Conservation (phyloP, 2,329 filamentous ascomycete genomes). For the Cryphonectria nitschkei region DNA sequence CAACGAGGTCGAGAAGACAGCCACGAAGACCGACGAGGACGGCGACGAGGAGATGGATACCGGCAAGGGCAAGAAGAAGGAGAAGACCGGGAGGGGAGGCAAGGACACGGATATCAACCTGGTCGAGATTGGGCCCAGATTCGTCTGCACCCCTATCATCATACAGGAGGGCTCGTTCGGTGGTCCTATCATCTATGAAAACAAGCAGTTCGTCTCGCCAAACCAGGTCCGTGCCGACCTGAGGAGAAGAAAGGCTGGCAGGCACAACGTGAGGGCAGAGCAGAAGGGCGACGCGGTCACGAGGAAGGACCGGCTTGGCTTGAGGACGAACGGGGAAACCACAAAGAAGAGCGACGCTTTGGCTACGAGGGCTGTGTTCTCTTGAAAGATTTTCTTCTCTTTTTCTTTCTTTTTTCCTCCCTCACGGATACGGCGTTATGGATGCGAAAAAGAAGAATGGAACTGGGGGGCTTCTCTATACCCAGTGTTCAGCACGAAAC, state of each 20-base stretch:
- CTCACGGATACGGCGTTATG: slow-evolving; percentile 24
- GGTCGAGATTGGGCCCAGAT: slow-evolving; percentile 91
- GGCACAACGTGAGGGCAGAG: slow-evolving; percentile 78
- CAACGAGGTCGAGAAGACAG: slow-evolving; percentile 73
- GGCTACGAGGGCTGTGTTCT: slow-evolving; percentile 78
- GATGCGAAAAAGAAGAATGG: slow-evolving; percentile 22
- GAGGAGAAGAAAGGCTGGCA: slow-evolving; percentile 73
- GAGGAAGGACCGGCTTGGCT: slow-evolving; percentile 76
- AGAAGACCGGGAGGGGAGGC: slow-evolving; percentile 42
- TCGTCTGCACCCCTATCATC: slow-evolving; percentile 91
- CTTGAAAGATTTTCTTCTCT: slow-evolving; percentile 48
- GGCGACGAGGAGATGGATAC: slow-evolving; percentile 49
- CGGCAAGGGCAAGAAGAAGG: slow-evolving; percentile 36
- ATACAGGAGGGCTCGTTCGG: slow-evolving; percentile 95
- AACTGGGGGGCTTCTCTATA: slow-evolving; percentile 24
- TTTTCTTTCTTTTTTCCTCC: not conserved
- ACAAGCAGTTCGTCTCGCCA: slow-evolving; percentile 94
- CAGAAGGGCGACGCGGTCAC: slow-evolving; percentile 71
- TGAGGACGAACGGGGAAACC: slow-evolving; percentile 66
- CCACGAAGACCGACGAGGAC: slow-evolving; percentile 39
- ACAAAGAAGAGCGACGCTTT: slow-evolving; percentile 69
- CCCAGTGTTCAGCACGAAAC: slow-evolving; percentile 15
- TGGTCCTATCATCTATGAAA: slow-evolving; percentile 96
- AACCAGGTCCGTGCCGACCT: slow-evolving; percentile 91
- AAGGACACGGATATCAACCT: slow-evolving; percentile 78